These are phyloP conservation scores for Lodderomyces theae DNA, from an alignment of 1,139 yeast genomes.

Conservation along the genomic window DNA sequence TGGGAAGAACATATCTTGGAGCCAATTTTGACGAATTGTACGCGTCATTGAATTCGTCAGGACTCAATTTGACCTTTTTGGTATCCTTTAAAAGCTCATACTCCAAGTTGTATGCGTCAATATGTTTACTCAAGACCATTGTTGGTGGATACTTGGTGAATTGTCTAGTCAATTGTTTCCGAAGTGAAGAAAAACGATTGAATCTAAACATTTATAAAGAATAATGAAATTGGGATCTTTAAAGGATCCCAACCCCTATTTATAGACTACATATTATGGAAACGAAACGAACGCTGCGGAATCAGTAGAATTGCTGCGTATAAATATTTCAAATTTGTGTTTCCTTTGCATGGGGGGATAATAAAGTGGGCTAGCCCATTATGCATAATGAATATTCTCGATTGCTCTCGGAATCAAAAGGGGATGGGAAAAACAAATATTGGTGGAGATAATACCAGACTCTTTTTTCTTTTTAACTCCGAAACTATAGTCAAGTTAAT, in stretches of 20 bases:
- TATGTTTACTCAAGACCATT: slow-evolving; percentile 42
- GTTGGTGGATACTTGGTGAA: slow-evolving; percentile 2
- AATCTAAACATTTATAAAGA: background rate
- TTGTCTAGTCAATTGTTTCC: background rate
- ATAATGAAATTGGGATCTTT: too few relatives aligned
- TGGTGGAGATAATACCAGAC: too few relatives aligned
- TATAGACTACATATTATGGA: too few relatives aligned
- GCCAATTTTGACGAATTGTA: slow-evolving; percentile 33
- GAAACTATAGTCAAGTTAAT: background rate
- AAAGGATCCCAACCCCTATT: background rate
- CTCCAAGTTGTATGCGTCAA: slow-evolving; percentile 38
- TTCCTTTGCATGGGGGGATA: too few relatives aligned
- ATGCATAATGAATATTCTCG: too few relatives aligned
- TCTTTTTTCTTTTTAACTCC: background rate
- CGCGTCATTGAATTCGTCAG: slow-evolving; percentile 33
- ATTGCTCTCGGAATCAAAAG: too few relatives aligned
- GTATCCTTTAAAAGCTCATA: slow-evolving; percentile 26
- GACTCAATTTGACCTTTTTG: slow-evolving; percentile 23
- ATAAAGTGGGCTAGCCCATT: too few relatives aligned
- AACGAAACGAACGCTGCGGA: too few relatives aligned
- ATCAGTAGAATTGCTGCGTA: too few relatives aligned
- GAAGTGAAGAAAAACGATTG: background rate
- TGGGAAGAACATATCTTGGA: slow-evolving; percentile 58
- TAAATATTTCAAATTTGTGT: too few relatives aligned
- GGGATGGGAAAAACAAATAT: too few relatives aligned